Evolutionary conservation across 2,329 filamentous ascomycete genomes (phyloP).

Genomic region (Zalaria obscura): DNA sequence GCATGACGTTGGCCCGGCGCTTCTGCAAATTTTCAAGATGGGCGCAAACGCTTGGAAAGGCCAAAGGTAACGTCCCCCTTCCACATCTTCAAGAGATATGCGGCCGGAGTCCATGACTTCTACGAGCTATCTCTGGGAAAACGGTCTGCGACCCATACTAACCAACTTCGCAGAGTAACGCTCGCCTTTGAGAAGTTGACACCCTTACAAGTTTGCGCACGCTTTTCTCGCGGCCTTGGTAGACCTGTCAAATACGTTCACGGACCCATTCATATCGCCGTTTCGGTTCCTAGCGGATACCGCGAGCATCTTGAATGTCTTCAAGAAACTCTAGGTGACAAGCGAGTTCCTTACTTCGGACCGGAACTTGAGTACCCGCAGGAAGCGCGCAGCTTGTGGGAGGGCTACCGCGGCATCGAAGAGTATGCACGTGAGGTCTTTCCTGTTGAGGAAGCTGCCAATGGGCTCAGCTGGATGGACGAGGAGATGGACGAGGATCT

Average conservation of each 20-base stretch:
- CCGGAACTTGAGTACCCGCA: constrained; percentile 49
- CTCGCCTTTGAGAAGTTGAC: constrained; percentile 83
- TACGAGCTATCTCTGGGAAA: too few relatives aligned
- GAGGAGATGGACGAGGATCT: constrained; percentile 22
- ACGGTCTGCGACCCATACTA: background rate
- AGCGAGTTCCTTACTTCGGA: constrained; percentile 47
- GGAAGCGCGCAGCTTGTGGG: constrained; percentile 73
- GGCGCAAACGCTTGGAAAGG: constrained; percentile 73
- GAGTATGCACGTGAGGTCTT: constrained; percentile 94
- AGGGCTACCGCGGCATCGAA: constrained; percentile 77
- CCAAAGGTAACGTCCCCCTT: constrained; percentile 38
- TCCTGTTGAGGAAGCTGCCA: constrained; percentile 84
- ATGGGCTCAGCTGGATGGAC: constrained; percentile 86
- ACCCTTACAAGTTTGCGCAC: constrained; percentile 65
- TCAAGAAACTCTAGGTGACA: constrained; percentile 44
- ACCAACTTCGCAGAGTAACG: constrained; percentile 47
- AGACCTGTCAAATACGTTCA: constrained; percentile 66
- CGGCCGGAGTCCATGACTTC: too few relatives aligned
- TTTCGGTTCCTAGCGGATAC: constrained; percentile 78
- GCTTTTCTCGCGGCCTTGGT: constrained; percentile 65
- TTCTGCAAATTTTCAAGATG: constrained; percentile 92
- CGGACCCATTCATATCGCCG: constrained; percentile 68
- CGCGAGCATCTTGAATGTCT: constrained; percentile 65
- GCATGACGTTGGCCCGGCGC: constrained; percentile 84
- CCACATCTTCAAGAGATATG: too few relatives aligned